Evolutionary conservation across 441 rosid genomes (phyloP).

Genomic region (Corymbia citriodora): DNA sequence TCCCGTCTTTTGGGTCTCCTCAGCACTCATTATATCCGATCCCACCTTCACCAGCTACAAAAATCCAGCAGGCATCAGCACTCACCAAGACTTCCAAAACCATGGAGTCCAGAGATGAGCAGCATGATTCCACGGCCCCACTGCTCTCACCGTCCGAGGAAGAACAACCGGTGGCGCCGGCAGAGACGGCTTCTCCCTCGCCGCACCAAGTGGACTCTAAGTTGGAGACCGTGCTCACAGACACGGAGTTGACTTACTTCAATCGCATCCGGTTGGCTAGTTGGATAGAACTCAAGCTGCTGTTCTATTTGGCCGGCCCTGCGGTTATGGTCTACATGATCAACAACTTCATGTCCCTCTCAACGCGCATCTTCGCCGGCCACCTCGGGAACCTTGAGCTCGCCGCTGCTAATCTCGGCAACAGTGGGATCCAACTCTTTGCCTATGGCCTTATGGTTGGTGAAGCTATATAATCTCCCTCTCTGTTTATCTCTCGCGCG

Average conservation of each 20-base stretch:
- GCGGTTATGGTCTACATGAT: constrained; percentile 47
- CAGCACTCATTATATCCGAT: not conserved
- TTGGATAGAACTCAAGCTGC: constrained; percentile 44
- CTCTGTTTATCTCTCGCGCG: not conserved
- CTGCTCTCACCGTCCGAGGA: not conserved
- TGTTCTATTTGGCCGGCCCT: constrained; percentile 52
- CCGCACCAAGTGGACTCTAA: not conserved
- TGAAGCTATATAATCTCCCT: not conserved
- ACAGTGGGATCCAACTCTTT: constrained; percentile 15
- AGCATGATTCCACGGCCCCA: not conserved
- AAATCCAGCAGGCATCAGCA: no score
- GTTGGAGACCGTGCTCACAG: constrained; percentile 43
- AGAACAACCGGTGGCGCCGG: not conserved
- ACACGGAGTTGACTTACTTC: constrained; percentile 17
- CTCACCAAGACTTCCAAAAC: not conserved
- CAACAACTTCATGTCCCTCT: constrained; percentile 49
- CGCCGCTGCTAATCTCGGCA: constrained; percentile 14
- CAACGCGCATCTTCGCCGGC: constrained; percentile 25
- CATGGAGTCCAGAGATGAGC: not conserved
- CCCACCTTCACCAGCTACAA: not conserved
- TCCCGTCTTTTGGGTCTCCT: not conserved
- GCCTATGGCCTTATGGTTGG: constrained; percentile 16
- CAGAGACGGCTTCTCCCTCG: not conserved
- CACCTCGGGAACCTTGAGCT: constrained; percentile 6
- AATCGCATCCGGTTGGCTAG: constrained; percentile 39